Percentiles rank a stretch among this genome's conserved stretches.
These are phyloP conservation scores for Limnomonas spitsbergensis DNA, from an alignment of 139 green algal genomes.

Conservation along the genomic window DNA sequence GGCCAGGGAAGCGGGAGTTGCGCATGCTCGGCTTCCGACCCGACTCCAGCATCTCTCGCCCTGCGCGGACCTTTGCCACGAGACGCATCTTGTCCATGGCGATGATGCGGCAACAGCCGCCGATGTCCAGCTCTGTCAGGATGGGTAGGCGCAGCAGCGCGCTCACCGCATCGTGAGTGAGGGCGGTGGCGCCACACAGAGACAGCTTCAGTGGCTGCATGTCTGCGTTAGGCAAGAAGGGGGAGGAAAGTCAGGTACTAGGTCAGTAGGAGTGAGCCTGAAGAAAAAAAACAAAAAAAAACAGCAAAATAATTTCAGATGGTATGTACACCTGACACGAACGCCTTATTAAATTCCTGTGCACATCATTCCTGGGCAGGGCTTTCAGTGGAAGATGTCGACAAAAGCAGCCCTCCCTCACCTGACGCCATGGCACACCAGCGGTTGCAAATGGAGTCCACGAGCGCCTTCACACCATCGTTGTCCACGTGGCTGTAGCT, in stretches of 20 bases:
- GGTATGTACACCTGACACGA: conserved; percentile 6
- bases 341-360: too few species aligned
- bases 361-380: too few species aligned
- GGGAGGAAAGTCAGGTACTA: neutral
- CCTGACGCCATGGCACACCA: conserved; percentile 25
- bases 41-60: conserved; percentile 42
- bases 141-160: conserved; percentile 72
- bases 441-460: conserved; percentile 61
- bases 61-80: conserved; percentile 60
- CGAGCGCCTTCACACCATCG: conserved; percentile 63
- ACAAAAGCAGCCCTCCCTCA: too few species aligned
- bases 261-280: too few species aligned
- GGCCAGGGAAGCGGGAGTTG: conserved; percentile 39
- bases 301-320: too few species aligned
- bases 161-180: conserved; percentile 66
- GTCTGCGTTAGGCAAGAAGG: conserved; percentile 19
- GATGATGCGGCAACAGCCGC: conserved; percentile 58
- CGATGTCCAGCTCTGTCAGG: conserved; percentile 64
- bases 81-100: conserved; percentile 77
- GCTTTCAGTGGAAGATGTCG: too few species aligned
- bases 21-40: conserved; percentile 26
- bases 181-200: conserved; percentile 59
- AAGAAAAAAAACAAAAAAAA: too few species aligned
- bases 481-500: conserved; percentile 68
- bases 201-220: conserved; percentile 62